Evolutionary conservation across 1,284 basidiomycete species (phyloP), one percentile per base, ranked within the genome.

Genomic region (Cutaneotrichosporon mucoides): DNA sequence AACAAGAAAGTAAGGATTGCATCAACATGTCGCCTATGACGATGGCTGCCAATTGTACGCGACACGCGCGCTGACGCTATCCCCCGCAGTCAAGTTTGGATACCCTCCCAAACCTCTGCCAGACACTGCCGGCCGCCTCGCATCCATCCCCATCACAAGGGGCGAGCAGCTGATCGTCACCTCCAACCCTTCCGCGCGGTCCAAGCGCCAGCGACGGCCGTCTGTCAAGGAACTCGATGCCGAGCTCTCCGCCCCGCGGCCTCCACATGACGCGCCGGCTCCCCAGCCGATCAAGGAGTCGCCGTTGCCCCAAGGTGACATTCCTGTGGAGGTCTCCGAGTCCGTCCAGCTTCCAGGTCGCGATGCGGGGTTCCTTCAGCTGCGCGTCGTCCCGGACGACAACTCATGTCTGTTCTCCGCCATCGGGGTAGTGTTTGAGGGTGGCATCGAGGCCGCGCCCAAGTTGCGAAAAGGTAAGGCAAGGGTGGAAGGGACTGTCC

Each of bases 341-440:
- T 66, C 65, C 35, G 67, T 76, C 6, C 55, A 65, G 36, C 42
- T 76, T 40, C 77, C 74, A 36, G 73, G 78, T 43, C 81, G 82
- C 49, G 72, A 75, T 53, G 84, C 85, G 1, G 75, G 73, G 8
- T 72, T 49, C 41, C 62, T 72, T 15, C 61, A 66, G 47, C 65
- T 75, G n/a, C 63, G 91, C 84, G 82, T 92, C 56, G 90, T 94
- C 8, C 92, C 91, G 11, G 92, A 95, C 70, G 91, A 94, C 77
- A 96, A 95, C 68, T 90, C 90, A 4, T 97, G 93, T 76, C 80
- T 97, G 41, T 97, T 96, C 79, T 88, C 88, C 5, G 86, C 91
- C 2, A 80, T 92, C 40, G 89, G 88, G 5, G 81, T 95, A 45
- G 81, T 94, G 4, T 91, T 96, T 68, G 86, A 88, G 72, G 90